Evolutionary conservation across 2,329 filamentous ascomycete species (phyloP).

Genomic region (Alternaria triticina): DNA sequence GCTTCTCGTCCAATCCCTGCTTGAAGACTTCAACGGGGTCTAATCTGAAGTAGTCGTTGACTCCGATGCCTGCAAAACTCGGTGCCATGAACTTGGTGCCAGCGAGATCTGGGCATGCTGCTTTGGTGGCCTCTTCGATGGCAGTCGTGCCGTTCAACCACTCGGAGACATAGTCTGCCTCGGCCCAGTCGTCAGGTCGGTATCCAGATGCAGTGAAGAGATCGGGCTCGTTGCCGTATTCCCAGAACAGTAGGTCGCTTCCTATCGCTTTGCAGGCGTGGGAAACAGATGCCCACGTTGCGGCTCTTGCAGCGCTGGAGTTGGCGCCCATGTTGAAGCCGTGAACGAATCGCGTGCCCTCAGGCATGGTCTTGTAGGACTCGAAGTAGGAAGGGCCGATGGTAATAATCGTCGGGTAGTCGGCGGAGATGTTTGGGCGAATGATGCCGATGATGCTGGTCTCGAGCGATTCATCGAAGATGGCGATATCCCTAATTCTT

Average conservation of each 20-base stretch:
- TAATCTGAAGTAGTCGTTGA: background rate
- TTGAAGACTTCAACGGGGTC: background rate
- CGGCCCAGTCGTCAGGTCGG: constrained; percentile 60
- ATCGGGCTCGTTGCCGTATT: constrained; percentile 70
- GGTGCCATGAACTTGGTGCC: constrained; percentile 6
- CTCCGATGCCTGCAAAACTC: constrained; percentile 6
- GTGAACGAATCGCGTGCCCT: constrained; percentile 62
- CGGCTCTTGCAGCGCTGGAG: constrained; percentile 45
- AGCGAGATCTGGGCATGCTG: background rate
- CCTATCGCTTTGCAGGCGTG: constrained; percentile 63
- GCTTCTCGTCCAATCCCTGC: constrained; percentile 30
- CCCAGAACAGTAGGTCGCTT: constrained; percentile 62
- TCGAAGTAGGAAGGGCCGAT: constrained; percentile 69
- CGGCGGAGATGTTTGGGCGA: constrained; percentile 56
- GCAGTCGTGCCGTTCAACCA: constrained; percentile 5
- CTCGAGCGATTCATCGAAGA: constrained; percentile 5
- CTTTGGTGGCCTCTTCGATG: background rate
- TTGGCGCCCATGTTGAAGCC: constrained; percentile 67
- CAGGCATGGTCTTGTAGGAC: constrained; percentile 62
- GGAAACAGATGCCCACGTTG: constrained; percentile 61
- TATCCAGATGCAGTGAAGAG: constrained; percentile 60
- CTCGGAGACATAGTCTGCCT: constrained; percentile 50
- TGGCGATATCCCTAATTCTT: constrained; percentile 40
- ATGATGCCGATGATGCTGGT: constrained; percentile 57
- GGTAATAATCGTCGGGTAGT: constrained; percentile 66